phyloP scores from a whole-genome alignment of 1,139 yeast species.

The Yamadazyma epiphylla region DNA sequence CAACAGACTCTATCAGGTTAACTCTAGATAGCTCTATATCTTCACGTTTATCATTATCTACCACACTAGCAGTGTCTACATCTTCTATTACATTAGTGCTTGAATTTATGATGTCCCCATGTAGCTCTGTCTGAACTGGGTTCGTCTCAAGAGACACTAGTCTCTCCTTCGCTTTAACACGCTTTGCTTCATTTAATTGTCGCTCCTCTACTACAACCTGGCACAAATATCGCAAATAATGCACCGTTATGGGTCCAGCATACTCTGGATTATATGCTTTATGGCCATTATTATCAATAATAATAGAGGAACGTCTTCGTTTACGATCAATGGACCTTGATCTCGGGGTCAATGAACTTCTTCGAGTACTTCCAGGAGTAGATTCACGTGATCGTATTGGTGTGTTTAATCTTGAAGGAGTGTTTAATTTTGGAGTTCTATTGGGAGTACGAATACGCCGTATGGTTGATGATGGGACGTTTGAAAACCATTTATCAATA shows the following conservation, averaged over 20 bases:
- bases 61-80: conserved; percentile 2
- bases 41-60: conserved; percentile 13
- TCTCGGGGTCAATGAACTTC: neutral
- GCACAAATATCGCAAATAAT: conserved; percentile 35
- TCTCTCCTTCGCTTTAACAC: neutral
- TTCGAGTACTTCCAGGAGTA: neutral
- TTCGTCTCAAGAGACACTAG: too few relatives aligned
- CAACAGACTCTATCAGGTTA: neutral
- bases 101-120: neutral
- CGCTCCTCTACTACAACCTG: conserved; percentile 23
- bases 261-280: conserved; percentile 27
- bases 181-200: conserved; percentile 2
- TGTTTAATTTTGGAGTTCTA: too few relatives aligned
- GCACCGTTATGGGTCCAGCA: conserved; percentile 38
- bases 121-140: neutral
- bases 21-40: conserved; percentile 12
- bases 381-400: neutral
- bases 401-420: neutral
- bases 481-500: too few relatives aligned
- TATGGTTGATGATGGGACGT: too few relatives aligned
- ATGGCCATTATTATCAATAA: conserved; percentile 21
- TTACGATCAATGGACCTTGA: conserved; percentile 3
- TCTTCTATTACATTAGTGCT: neutral
- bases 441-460: too few relatives aligned
- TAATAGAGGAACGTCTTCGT: conserved; percentile 31